Evolutionary conservation across 164 flowering plant genomes (phyloP).

Genomic region (Sextonia rubra): DNA sequence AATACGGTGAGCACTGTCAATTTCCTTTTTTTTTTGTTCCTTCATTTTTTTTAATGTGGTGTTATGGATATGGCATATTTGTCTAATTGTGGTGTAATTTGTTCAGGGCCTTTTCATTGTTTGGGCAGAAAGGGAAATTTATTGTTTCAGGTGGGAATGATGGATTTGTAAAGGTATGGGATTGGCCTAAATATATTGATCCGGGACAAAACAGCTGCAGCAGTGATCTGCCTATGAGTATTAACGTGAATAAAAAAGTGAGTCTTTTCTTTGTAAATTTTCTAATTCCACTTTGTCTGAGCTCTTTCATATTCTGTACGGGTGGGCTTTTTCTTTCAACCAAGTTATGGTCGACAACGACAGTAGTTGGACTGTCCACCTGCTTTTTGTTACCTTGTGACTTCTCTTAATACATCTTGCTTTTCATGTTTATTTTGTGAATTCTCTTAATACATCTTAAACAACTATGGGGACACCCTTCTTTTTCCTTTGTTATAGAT

Average conservation of each 20-base stretch:
- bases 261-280: conserved; percentile 11
- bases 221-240: conserved; percentile 36
- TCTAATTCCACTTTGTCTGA: background rate
- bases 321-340: background rate
- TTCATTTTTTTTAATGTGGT: background rate
- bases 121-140: conserved; percentile 82
- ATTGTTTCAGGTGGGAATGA: conserved; percentile 87
- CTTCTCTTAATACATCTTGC: background rate
- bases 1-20: too few species aligned
- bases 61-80: background rate
- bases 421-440: background rate
- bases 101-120: conserved; percentile 69
- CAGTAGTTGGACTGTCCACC: background rate
- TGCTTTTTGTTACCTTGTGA: background rate
- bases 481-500: background rate
- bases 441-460: background rate
- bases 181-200: conserved; percentile 46
- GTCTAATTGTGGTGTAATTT: background rate
- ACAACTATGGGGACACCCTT: background rate
- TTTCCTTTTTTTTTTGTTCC: too few species aligned
- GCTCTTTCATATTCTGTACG: background rate
- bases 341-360: background rate
- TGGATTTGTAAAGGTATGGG: conserved; percentile 78
- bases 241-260: conserved; percentile 67
- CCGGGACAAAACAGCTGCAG: conserved; percentile 22